Percentiles rank a stretch among this genome's conserved stretches.
phyloP scores from a whole-genome alignment of 768 basidiomycete species.

The Crepidotus variabilis region DNA sequence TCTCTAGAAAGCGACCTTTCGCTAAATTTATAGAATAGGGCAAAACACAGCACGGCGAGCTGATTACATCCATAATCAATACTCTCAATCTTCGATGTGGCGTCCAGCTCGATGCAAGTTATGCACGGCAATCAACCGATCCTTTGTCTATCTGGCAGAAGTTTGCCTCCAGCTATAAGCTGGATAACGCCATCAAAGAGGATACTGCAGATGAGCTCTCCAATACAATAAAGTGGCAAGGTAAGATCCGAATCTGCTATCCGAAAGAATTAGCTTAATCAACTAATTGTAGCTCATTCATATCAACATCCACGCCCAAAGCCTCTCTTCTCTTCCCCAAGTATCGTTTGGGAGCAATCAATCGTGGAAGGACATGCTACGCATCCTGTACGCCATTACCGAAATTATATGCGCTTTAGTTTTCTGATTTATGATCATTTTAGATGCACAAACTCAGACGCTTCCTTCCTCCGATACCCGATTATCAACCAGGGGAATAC shows the following conservation, averaged over 20 bases:
- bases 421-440: neutral
- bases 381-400: conserved; percentile 41
- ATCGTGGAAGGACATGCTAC: conserved; percentile 60
- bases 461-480: conserved; percentile 46
- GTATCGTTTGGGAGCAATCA: conserved; percentile 59
- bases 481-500: conserved; percentile 41
- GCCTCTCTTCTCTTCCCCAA: conserved; percentile 41
- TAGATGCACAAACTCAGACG: conserved; percentile 58
- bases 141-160: conserved; percentile 37
- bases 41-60: neutral
- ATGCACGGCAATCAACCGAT: conserved; percentile 25
- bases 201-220: conserved; percentile 47
- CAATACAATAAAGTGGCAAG: conserved; percentile 53
- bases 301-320: conserved; percentile 45
- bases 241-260: conserved; percentile 19
- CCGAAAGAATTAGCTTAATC: neutral
- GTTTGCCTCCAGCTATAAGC: conserved; percentile 28
- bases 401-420: neutral
- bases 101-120: conserved; percentile 15
- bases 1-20: conserved; percentile 6
- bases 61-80: conserved; percentile 18
- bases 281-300: conserved; percentile 33
- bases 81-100: conserved; percentile 24
- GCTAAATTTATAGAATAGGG: neutral
- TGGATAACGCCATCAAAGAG: conserved; percentile 28